Conservation (phyloP, 1,284 basidiomycete genomes). For the Butyriboletus appendiculatus region DNA sequence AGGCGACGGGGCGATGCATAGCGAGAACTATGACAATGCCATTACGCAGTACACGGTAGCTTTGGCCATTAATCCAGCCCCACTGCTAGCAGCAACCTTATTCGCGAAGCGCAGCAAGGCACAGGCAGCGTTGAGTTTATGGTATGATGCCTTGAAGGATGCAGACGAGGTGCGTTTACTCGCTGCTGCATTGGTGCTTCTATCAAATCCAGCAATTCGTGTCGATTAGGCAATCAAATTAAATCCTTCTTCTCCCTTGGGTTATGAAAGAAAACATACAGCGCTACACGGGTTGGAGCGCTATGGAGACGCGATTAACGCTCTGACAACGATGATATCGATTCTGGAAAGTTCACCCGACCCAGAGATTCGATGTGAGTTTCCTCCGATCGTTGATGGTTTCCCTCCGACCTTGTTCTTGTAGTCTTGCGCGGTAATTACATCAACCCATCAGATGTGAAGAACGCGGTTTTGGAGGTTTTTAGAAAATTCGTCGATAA, state of each 20-base stretch:
- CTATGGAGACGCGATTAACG: conserved; percentile 17
- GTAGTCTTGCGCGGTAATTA: conserved; percentile 16
- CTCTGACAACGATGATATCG: conserved; percentile 8
- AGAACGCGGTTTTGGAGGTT: background rate
- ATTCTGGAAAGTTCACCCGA: conserved; percentile 13
- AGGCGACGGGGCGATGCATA: conserved; percentile 15
- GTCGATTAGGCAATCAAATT: conserved; percentile 15
- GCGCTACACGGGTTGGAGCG: conserved; percentile 15
- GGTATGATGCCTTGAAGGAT: conserved; percentile 19
- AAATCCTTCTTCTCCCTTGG: conserved; percentile 15
- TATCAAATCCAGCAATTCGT: background rate
- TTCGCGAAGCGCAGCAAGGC: conserved; percentile 24
- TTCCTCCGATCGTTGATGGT: background rate
- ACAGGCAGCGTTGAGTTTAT: background rate
- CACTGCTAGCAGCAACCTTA: background rate
- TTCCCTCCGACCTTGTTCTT: background rate
- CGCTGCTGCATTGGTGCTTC: background rate
- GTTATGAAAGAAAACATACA: conserved; percentile 21
- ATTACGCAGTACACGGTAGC: conserved; percentile 16
- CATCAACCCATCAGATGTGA: conserved; percentile 12
- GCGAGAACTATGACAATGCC: conserved; percentile 7
- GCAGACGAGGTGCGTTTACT: conserved; percentile 20
- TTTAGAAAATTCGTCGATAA: background rate
- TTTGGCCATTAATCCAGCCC: conserved; percentile 1
- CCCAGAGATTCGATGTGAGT: conserved; percentile 16